Conservation (phyloP, 331 rosid species). For the Saraca asoca region DNA sequence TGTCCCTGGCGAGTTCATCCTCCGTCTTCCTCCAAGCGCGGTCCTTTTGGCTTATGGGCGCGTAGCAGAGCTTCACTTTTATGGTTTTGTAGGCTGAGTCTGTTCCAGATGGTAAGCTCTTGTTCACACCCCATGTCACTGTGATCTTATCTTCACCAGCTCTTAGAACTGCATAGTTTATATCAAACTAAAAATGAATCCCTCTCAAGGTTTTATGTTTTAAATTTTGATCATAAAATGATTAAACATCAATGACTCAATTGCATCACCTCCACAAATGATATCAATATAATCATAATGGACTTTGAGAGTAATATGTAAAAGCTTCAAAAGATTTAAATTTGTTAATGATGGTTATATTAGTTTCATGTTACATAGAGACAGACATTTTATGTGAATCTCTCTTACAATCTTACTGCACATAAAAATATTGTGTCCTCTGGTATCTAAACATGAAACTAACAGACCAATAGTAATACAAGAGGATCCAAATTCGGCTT, state of each 20-base stretch:
- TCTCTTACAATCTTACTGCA: too few species aligned
- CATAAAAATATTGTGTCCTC: too few species aligned
- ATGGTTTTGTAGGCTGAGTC: slow-evolving; percentile 69
- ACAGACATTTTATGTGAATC: too few species aligned
- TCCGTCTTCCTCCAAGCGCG: slow-evolving; percentile 89
- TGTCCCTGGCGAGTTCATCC: slow-evolving; percentile 65
- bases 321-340: too few species aligned
- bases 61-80: slow-evolving; percentile 71
- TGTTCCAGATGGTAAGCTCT: slow-evolving; percentile 47
- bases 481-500: too few species aligned
- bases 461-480: too few species aligned
- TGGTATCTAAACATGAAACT: background rate
- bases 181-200: background rate
- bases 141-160: slow-evolving; percentile 66
- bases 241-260: slow-evolving; percentile 7
- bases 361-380: too few species aligned
- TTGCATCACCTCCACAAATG: too few species aligned
- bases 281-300: too few species aligned
- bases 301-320: background rate
- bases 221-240: background rate
- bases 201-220: background rate
- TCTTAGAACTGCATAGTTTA: slow-evolving; percentile 52
- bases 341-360: too few species aligned
- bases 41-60: slow-evolving; percentile 76
- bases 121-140: slow-evolving; percentile 67